phyloP scores from a whole-genome alignment of 169 alveolate species.

The Plasmodium chabaudi region DNA sequence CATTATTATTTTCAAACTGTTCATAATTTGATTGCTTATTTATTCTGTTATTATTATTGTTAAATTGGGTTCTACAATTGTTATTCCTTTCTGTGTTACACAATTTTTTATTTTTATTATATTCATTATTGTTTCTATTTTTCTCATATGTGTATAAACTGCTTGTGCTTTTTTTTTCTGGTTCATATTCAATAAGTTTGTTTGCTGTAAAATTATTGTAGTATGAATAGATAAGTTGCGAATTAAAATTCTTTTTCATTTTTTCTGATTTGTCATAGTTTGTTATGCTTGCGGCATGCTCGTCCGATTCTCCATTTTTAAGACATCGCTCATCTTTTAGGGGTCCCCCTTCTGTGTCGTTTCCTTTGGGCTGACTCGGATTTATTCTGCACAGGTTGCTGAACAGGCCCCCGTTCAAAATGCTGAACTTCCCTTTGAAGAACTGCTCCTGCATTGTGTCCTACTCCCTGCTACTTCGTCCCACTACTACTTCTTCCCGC shows the following conservation, averaged over 20 bases:
- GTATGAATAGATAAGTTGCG: conserved; percentile 48
- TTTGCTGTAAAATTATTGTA: conserved; percentile 20
- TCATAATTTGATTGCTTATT: not conserved
- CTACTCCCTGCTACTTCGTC: too few species aligned
- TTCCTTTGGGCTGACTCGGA: not conserved
- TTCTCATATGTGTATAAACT: not conserved
- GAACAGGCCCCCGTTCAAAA: conserved; percentile 17
- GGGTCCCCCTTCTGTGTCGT: not conserved
- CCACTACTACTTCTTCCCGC: too few species aligned
- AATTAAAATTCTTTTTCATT: conserved; percentile 9
- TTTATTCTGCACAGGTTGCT: conserved; percentile 9
- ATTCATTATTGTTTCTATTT: not conserved
- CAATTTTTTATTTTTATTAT: not conserved
- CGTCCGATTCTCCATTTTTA: not conserved
- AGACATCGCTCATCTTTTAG: not conserved
- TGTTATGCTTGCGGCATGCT: not conserved
- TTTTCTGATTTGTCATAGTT: not conserved
- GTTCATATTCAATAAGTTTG: not conserved
- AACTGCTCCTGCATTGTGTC: conserved; percentile 24
- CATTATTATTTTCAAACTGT: not conserved
- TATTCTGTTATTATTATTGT: not conserved
- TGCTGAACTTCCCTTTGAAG: conserved; percentile 16
- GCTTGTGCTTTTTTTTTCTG: not conserved
- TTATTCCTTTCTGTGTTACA: not conserved
- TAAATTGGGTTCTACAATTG: not conserved